Evolutionary conservation across 1,139 yeast species (phyloP).

Genomic region (Blastobotrys capitulatus): DNA sequence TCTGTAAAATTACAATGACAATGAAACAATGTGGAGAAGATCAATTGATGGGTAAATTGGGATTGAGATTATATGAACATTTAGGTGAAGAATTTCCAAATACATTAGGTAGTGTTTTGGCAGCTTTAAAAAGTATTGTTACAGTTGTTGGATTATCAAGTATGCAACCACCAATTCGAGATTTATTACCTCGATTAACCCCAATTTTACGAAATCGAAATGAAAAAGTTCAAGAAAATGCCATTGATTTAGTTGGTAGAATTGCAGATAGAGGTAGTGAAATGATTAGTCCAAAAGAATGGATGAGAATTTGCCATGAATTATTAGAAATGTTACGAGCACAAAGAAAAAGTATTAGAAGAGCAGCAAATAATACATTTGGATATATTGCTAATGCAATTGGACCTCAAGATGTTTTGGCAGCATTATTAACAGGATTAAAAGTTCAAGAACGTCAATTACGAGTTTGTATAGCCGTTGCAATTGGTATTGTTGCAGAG

Average conservation of each 20-base stretch:
- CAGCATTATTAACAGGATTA: slow-evolving; percentile 75
- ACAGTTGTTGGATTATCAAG: slow-evolving; percentile 48
- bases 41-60: slow-evolving; percentile 57
- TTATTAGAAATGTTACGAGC: slow-evolving; percentile 85
- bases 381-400: slow-evolving; percentile 89
- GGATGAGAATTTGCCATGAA: slow-evolving; percentile 97
- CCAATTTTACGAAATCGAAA: slow-evolving; percentile 89
- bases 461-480: slow-evolving; percentile 96
- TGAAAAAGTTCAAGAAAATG: slow-evolving; percentile 85
- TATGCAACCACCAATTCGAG: slow-evolving; percentile 80
- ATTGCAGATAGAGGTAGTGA: slow-evolving; percentile 85
- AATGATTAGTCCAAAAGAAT: slow-evolving; percentile 83
- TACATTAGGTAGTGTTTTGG: slow-evolving; percentile 78
- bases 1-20: slow-evolving; percentile 61
- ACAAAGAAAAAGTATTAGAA: slow-evolving; percentile 68
- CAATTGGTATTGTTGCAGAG: slow-evolving; percentile 95
- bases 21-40: slow-evolving; percentile 64
- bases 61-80: slow-evolving; percentile 79
- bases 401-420: slow-evolving; percentile 94
- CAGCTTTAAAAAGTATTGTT: slow-evolving; percentile 57
- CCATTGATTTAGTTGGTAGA: slow-evolving; percentile 73
- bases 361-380: slow-evolving; percentile 86
- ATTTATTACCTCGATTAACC: slow-evolving; percentile 78
- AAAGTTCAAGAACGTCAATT: slow-evolving; percentile 93
- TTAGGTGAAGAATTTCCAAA: slow-evolving; percentile 95